phyloP scores from a whole-genome alignment of 352 stramenopile genomes.

The Globisporangium nodosum region DNA sequence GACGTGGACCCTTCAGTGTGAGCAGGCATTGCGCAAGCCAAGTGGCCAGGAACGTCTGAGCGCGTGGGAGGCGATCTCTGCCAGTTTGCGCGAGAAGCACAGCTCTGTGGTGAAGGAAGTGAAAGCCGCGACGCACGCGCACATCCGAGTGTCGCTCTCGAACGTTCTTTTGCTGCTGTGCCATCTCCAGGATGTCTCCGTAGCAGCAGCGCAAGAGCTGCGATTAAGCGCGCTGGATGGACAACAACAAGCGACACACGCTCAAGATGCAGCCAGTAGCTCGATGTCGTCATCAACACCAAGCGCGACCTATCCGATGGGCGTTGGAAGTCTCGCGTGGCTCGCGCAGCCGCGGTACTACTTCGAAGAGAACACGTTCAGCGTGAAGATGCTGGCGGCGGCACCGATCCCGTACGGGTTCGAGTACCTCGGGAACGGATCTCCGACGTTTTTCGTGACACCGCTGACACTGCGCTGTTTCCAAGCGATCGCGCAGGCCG shows the following conservation, averaged over 20 bases:
- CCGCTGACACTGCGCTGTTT: slow-evolving; percentile 62
- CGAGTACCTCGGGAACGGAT: slow-evolving; percentile 61
- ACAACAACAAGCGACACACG: neutral
- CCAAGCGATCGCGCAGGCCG: slow-evolving; percentile 39
- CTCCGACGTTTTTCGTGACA: slow-evolving; percentile 30
- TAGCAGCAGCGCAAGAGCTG: slow-evolving; percentile 23
- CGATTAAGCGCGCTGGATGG: neutral
- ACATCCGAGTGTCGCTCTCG: slow-evolving; percentile 24
- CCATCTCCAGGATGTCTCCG: slow-evolving; percentile 53
- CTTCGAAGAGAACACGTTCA: slow-evolving; percentile 49
- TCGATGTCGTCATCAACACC: neutral
- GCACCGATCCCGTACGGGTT: slow-evolving; percentile 51
- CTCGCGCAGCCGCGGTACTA: slow-evolving; percentile 59
- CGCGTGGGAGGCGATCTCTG: slow-evolving; percentile 27
- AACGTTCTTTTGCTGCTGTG: slow-evolving; percentile 47
- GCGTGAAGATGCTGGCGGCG: slow-evolving; percentile 44
- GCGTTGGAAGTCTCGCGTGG: slow-evolving; percentile 33
- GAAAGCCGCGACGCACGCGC: slow-evolving; percentile 33
- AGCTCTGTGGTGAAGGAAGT: slow-evolving; percentile 39
- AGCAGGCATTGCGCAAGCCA: slow-evolving; percentile 27
- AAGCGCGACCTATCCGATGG: too few species aligned
- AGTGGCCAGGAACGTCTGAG: slow-evolving; percentile 16
- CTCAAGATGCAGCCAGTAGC: neutral
- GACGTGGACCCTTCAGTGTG: slow-evolving; percentile 54
- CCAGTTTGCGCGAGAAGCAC: slow-evolving; percentile 27